phyloP scores from a whole-genome alignment of 2,329 filamentous ascomycete genomes.

The Cadophora sp. region DNA sequence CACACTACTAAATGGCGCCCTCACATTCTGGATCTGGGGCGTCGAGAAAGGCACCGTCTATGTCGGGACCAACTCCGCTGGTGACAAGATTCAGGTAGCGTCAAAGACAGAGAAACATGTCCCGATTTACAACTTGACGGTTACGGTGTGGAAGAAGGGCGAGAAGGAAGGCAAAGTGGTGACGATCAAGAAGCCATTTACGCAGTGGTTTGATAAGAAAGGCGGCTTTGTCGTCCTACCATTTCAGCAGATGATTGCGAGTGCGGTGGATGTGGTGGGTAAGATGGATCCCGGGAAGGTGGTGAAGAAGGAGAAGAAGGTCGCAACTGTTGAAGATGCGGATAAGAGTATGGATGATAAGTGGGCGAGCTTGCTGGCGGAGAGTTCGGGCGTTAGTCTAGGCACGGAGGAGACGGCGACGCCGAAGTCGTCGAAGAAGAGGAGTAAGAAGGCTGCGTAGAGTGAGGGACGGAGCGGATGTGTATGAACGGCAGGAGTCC shows the following conservation, averaged over 20 bases:
- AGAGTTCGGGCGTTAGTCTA: conserved; percentile 37
- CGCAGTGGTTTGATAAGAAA: conserved; percentile 75
- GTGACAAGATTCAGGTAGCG: conserved; percentile 75
- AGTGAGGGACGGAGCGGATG: not conserved
- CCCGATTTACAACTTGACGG: conserved; percentile 78
- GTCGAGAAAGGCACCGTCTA: conserved; percentile 87
- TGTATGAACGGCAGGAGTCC: not conserved
- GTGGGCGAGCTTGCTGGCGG: conserved; percentile 42
- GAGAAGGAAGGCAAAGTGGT: conserved; percentile 24
- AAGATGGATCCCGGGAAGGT: conserved; percentile 67
- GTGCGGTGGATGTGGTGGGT: conserved; percentile 70
- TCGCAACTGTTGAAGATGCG: conserved; percentile 23
- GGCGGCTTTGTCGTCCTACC: conserved; percentile 77
- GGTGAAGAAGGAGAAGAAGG: conserved; percentile 41
- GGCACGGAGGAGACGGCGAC: conserved; percentile 29
- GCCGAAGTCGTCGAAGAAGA: conserved; percentile 37
- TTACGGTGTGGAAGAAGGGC: conserved; percentile 54
- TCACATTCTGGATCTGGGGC: conserved; percentile 85
- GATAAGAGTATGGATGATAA: conserved; percentile 41
- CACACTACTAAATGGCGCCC: conserved; percentile 75
- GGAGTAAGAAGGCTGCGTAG: conserved; percentile 39
- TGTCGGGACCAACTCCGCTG: conserved; percentile 68
- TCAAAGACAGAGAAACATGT: conserved; percentile 79
- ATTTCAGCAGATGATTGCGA: conserved; percentile 80
- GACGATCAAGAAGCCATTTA: conserved; percentile 67